Evolutionary conservation across 2,329 filamentous ascomycete genomes (phyloP).

Genomic region (Diaporthe vexans): DNA sequence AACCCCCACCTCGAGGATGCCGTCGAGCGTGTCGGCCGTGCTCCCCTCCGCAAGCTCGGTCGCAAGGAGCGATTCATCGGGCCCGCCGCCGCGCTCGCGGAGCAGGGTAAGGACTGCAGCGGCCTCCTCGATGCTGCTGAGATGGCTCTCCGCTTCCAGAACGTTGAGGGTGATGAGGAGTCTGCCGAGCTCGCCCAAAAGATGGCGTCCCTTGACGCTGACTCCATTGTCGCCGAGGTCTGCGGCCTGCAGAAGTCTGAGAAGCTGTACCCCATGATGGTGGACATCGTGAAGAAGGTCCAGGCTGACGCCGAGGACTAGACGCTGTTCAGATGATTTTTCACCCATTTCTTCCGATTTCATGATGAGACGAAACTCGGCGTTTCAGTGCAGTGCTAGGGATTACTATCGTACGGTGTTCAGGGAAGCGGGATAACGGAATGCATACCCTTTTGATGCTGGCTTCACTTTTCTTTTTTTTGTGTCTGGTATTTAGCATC

Average conservation of each 20-base stretch:
- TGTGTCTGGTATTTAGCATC: conserved; percentile 13
- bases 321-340: conserved; percentile 10
- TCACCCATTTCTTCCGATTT: conserved; percentile 9
- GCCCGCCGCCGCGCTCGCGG: conserved; percentile 89
- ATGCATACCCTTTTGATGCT: conserved; percentile 41
- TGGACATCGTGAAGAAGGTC: conserved; percentile 85
- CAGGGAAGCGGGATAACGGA: conserved; percentile 36
- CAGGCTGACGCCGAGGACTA: conserved; percentile 69
- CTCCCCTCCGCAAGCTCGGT: conserved; percentile 91
- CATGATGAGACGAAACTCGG: conserved; percentile 38
- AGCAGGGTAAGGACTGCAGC: conserved; percentile 79
- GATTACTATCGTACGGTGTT: conserved; percentile 38
- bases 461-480: not conserved
- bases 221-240: conserved; percentile 83
- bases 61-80: conserved; percentile 97
- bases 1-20: conserved; percentile 94
- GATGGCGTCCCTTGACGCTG: conserved; percentile 75
- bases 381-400: conserved; percentile 27
- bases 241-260: conserved; percentile 84
- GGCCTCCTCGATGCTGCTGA: conserved; percentile 87
- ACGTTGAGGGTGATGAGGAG: conserved; percentile 92
- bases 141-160: conserved; percentile 95
- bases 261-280: conserved; percentile 81
- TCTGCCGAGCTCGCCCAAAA: conserved; percentile 87
- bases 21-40: conserved; percentile 95